These are phyloP conservation scores for Tephrocybe sp. DNA, from an alignment of 768 basidiomycete species.

Conservation along the genomic window DNA sequence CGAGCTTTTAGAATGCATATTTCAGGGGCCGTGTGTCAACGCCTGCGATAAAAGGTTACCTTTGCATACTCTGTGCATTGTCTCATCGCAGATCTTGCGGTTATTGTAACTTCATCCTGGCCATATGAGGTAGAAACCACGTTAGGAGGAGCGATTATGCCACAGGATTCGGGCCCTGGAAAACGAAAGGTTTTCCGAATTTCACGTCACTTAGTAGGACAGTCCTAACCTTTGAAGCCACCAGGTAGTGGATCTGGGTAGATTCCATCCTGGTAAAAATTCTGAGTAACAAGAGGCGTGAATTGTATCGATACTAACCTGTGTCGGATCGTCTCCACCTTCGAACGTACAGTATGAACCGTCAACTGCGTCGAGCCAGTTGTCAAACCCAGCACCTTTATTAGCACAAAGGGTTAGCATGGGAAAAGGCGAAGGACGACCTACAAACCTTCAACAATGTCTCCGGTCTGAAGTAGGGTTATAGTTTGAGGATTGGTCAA, in stretches of 20 bases:
- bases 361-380: constrained; percentile 47
- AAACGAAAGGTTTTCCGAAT: not conserved
- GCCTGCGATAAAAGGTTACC: constrained; percentile 11
- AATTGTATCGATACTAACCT: constrained; percentile 16
- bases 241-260: constrained; percentile 18
- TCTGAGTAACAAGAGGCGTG: not conserved
- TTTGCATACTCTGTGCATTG: constrained; percentile 48
- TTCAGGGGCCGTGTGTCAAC: not conserved
- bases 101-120: constrained; percentile 40
- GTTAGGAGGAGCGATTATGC: constrained; percentile 36
- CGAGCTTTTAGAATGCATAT: constrained; percentile 33
- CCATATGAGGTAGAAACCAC: constrained; percentile 42
- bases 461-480: constrained; percentile 43
- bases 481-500: constrained; percentile 38
- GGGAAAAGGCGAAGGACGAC: not conserved
- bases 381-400: constrained; percentile 44
- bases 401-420: not conserved
- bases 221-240: constrained; percentile 12
- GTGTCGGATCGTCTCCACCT: constrained; percentile 38
- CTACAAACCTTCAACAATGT: constrained; percentile 32
- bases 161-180: constrained; percentile 34
- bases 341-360: constrained; percentile 42
- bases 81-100: constrained; percentile 36
- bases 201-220: not conserved
- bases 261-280: constrained; percentile 25